A percentile compares a stretch with the other conserved stretches of the same genome.
phyloP scores from a whole-genome alignment of 371 early-diverging fungal genomes.

The Mucor racemosus region DNA sequence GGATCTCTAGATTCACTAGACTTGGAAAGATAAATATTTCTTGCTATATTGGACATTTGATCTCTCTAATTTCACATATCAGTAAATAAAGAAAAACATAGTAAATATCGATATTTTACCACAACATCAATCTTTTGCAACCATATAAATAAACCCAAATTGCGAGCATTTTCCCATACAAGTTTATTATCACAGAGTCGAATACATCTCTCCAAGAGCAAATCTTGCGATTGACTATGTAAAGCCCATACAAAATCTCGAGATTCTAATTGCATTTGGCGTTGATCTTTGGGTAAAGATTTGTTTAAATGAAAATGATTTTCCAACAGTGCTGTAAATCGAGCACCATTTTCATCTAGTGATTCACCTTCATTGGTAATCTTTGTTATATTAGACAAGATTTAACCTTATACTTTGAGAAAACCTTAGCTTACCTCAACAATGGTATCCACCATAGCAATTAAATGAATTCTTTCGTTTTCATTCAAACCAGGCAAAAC shows the following conservation, averaged over 20 bases:
- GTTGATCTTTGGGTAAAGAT: constrained; percentile 42
- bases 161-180: constrained; percentile 80
- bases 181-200: constrained; percentile 67
- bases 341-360: constrained; percentile 89
- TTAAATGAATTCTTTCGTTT: constrained; percentile 50
- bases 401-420: neutral
- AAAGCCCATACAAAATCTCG: constrained; percentile 88
- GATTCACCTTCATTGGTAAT: constrained; percentile 71
- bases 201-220: constrained; percentile 70
- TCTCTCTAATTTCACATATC: constrained; percentile 45
- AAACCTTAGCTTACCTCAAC: constrained; percentile 51
- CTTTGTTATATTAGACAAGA: constrained; percentile 35
- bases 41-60: constrained; percentile 84
- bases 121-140: constrained; percentile 75
- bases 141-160: constrained; percentile 88
- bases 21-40: constrained; percentile 82
- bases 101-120: constrained; percentile 48
- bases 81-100: neutral
- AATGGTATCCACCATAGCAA: constrained; percentile 68
- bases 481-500: constrained; percentile 52
- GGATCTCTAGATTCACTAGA: constrained; percentile 80
- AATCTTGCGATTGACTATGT: constrained; percentile 90
- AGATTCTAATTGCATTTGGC: constrained; percentile 55
- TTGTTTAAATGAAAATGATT: constrained; percentile 68
- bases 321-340: constrained; percentile 77